Evolutionary conservation across 2,329 filamentous ascomycete genomes (phyloP).

Genomic region (Tetracladium maxilliforme): DNA sequence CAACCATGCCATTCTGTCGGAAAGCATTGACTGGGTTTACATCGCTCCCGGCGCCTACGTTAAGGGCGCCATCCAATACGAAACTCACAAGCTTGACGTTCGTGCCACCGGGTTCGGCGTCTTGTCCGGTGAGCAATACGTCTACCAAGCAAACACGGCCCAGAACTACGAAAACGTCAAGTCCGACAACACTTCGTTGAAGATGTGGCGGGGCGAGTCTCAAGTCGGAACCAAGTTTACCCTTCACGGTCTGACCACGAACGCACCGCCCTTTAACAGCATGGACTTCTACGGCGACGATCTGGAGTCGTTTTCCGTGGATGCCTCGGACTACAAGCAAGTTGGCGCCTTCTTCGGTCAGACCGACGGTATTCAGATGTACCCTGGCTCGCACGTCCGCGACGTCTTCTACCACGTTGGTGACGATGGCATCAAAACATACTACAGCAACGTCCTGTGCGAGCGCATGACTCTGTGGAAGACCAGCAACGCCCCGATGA

Average conservation of each 20-base stretch:
- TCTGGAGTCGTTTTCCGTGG: constrained; percentile 10
- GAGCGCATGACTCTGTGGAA: constrained; percentile 15
- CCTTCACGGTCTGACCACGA: constrained; percentile 14
- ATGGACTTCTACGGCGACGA: constrained; percentile 13
- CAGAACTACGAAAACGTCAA: constrained; percentile 13
- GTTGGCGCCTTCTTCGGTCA: constrained; percentile 20
- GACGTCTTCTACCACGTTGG: constrained; percentile 20
- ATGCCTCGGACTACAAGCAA: constrained; percentile 19
- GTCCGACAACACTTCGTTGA: constrained; percentile 12
- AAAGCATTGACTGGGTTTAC: constrained; percentile 8
- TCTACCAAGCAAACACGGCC: constrained; percentile 19
- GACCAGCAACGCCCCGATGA: constrained; percentile 14
- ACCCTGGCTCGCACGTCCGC: constrained; percentile 13
- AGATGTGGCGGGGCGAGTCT: constrained; percentile 15
- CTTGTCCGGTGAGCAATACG: constrained; percentile 20
- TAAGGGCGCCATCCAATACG: constrained; percentile 20
- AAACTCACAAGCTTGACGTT: constrained; percentile 9
- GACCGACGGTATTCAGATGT: constrained; percentile 20
- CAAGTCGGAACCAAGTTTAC: constrained; percentile 11
- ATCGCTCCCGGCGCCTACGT: constrained; percentile 18
- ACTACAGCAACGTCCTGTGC: constrained; percentile 14
- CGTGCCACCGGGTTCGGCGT: constrained; percentile 18
- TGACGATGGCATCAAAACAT: constrained; percentile 20
- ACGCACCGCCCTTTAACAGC: constrained; percentile 19
- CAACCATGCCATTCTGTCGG: constrained; percentile 6